Evolutionary conservation across 202 grass and related monocot species (phyloP).

Genomic region (Zizania palustris): DNA sequence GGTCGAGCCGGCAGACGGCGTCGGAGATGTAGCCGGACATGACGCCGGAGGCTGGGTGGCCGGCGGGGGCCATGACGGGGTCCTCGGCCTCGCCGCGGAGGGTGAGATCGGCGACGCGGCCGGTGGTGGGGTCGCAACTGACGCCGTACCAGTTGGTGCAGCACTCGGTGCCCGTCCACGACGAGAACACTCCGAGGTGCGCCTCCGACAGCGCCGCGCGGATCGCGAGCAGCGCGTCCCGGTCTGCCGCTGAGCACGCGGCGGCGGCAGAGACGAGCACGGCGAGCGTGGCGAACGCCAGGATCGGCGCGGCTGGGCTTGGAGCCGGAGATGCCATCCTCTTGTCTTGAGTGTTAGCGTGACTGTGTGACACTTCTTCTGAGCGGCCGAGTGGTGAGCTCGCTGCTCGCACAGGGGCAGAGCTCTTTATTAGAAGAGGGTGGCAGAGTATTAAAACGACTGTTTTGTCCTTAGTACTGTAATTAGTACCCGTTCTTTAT

Average conservation of each 20-base stretch:
- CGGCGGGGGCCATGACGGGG: constrained; percentile 60
- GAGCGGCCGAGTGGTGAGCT: constrained; percentile 22
- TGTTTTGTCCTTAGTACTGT: constrained; percentile 33
- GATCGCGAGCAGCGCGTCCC: constrained; percentile 70
- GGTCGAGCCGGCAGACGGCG: constrained; percentile 70
- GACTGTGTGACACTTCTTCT: background rate
- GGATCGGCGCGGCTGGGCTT: background rate
- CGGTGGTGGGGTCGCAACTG: constrained; percentile 67
- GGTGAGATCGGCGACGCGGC: constrained; percentile 66
- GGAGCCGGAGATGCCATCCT: constrained; percentile 31
- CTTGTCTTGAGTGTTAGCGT: background rate
- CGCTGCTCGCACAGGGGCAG: background rate
- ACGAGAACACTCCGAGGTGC: constrained; percentile 76
- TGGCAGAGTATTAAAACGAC: constrained; percentile 36
- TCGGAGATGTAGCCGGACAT: constrained; percentile 93
- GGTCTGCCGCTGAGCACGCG: constrained; percentile 52
- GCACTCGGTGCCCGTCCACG: constrained; percentile 78
- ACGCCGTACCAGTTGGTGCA: constrained; percentile 88
- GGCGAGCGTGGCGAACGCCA: constrained; percentile 7
- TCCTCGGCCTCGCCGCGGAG: constrained; percentile 90
- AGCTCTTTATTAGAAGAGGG: constrained; percentile 15
- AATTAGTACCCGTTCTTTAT: no score
- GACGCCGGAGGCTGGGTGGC: constrained; percentile 58
- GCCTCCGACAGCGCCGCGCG: constrained; percentile 75
- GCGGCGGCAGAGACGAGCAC: background rate